phyloP scores from a whole-genome alignment of 2,329 filamentous ascomycete genomes.

The Magnaporthiopsis rhizophila region DNA sequence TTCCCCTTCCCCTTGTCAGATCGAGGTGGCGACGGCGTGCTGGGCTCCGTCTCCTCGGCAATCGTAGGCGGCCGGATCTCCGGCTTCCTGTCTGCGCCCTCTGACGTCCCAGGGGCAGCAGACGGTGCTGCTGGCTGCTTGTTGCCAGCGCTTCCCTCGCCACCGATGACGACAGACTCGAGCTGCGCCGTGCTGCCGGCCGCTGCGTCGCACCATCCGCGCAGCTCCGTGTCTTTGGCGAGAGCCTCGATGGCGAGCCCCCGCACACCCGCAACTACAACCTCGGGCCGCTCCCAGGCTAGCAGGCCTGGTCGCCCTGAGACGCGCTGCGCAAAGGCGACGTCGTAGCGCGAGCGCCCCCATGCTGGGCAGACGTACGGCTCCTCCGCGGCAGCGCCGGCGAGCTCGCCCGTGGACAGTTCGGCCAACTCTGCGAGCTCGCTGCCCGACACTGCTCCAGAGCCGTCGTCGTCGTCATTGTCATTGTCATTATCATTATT shows the following conservation, averaged over 20 bases:
- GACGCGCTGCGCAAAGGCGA: conserved; percentile 32
- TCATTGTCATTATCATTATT: neutral
- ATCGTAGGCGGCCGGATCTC: neutral
- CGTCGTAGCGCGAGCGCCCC: conserved; percentile 34
- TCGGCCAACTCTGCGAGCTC: conserved; percentile 2
- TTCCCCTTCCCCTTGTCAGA: conserved; percentile 2
- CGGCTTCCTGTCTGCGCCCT: neutral
- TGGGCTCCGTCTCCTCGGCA: neutral
- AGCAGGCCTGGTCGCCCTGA: conserved; percentile 34
- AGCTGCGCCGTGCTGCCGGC: conserved; percentile 21
- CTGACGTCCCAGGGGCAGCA: neutral
- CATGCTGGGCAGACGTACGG: conserved; percentile 40
- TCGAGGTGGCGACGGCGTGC: neutral
- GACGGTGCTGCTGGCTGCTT: neutral
- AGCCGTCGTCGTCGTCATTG: conserved; percentile 13
- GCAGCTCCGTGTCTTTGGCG: conserved; percentile 29
- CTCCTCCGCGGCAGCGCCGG: conserved; percentile 10
- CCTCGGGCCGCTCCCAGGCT: conserved; percentile 39
- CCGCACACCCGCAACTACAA: conserved; percentile 33
- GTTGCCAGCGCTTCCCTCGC: conserved; percentile 3
- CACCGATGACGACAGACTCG: conserved; percentile 18
- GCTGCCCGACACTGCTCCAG: conserved; percentile 13
- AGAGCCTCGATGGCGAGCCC: conserved; percentile 32
- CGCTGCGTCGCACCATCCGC: conserved; percentile 10
- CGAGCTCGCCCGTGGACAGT: conserved; percentile 10